Evolutionary conservation across 139 green algal genomes (phyloP), one percentile per base, ranked within the genome.

Genomic region (Limnomonas spitsbergensis): DNA sequence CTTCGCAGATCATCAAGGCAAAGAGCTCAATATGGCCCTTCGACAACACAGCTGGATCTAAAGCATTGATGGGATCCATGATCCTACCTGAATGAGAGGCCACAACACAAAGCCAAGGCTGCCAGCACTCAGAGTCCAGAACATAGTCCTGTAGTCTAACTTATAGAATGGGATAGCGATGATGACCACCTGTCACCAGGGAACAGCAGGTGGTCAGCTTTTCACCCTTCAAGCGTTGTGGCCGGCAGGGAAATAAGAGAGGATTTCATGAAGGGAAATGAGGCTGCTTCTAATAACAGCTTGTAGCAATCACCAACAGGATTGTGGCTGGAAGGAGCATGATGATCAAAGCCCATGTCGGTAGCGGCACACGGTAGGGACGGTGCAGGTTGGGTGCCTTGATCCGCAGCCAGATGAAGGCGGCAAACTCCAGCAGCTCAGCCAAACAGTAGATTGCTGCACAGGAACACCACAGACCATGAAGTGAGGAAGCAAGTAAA

Each of bases 371-470:
- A 80, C 87, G 88, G 83, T 36, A 95, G 1, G 90, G 88, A 14
- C 92, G 84, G 3, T 77, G 75, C 35, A 95, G 86, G 37, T 90
- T 38, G 0, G 93, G 93, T 27, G 76, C 67, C 40, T 80, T 90
- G 71, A 96, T 80, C 20, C 95, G 86, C 77, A 98, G 85, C 86
- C 83, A 89, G n/a, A 98, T 75, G 71, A 97, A 98, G 3, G 95
- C 95, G 27, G 84, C 87, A 86, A 98, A 98, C 92, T 98, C 94
- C 56, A 98, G 88, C 75, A 98, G 86, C 88, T 97, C 90, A 14
- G 90, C 94, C 54, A 98, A 77, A 88, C 94, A 98, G 86, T 98
- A 98, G 47, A 97, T 86, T 42, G 93, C 47, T 61, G 20, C 47
- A 61, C 14, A 20, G n/a, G n/a, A n/a, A n/a, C n/a, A n/a, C n/a